Conservation (phyloP, 73 alveolate genomes). For the Diophrys appendiculata region DNA sequence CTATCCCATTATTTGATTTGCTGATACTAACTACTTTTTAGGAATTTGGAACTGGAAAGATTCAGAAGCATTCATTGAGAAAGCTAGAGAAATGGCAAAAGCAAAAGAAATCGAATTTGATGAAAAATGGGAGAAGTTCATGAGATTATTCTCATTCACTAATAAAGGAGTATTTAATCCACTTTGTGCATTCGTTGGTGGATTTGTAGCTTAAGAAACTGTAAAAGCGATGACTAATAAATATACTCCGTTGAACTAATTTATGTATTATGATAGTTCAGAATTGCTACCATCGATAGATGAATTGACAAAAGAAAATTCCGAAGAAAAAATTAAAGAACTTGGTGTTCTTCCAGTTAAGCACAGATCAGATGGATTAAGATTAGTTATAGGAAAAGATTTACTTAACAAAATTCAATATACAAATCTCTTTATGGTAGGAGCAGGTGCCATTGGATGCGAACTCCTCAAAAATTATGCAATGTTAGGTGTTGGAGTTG, state of each 20-base stretch:
- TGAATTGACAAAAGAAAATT: constrained; percentile 22
- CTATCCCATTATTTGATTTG: no score
- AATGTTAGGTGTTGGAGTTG: constrained; percentile 86
- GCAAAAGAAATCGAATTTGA: constrained; percentile 29
- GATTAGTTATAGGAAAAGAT: constrained; percentile 76
- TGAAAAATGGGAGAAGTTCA: constrained; percentile 27
- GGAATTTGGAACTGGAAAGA: constrained; percentile 75
- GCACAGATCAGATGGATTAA: constrained; percentile 69
- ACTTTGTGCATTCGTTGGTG: constrained; percentile 89
- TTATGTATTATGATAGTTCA: constrained; percentile 74
- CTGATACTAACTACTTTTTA: constrained; percentile 69
- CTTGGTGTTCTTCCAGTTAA: not conserved
- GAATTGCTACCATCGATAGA: constrained; percentile 73
- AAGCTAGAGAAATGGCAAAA: constrained; percentile 43
- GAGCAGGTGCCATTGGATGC: constrained; percentile 99
- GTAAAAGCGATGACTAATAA: constrained; percentile 89
- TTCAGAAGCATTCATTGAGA: constrained; percentile 62
- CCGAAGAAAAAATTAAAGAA: not conserved
- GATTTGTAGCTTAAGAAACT: constrained; percentile 88
- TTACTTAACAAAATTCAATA: constrained; percentile 45
- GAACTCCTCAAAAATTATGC: constrained; percentile 93
- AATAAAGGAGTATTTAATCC: constrained; percentile 34
- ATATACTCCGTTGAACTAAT: constrained; percentile 84
- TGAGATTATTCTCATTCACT: constrained; percentile 15
- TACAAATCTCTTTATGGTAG: constrained; percentile 80